A percentile compares a stretch with the other conserved stretches of the same genome.
phyloP scores from a whole-genome alignment of 768 basidiomycete genomes.

The Mycena rebaudengoi region DNA sequence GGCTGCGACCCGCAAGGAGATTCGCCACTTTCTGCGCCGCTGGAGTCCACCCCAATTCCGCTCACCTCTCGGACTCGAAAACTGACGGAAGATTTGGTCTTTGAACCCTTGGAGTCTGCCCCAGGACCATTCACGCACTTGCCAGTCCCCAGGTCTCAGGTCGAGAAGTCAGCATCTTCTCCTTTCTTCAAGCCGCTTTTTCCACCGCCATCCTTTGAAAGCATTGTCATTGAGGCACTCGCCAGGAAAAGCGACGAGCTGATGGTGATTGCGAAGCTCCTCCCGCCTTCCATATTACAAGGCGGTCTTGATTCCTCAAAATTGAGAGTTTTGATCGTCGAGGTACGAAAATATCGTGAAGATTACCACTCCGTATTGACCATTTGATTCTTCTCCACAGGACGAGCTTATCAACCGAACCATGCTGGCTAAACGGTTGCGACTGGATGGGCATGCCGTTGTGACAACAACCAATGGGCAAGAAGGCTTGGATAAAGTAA shows the following conservation, averaged over 20 bases:
- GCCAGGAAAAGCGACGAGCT: too few relatives aligned
- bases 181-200: conserved; percentile 46
- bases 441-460: conserved; percentile 71
- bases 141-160: too few relatives aligned
- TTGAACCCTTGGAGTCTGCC: too few relatives aligned
- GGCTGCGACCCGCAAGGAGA: conserved; percentile 44
- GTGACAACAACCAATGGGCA: conserved; percentile 77
- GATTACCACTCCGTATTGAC: background rate
- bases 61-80: conserved; percentile 27
- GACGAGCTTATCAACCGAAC: conserved; percentile 80
- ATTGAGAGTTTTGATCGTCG: conserved; percentile 69
- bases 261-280: too few relatives aligned
- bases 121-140: too few relatives aligned
- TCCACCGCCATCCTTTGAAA: conserved; percentile 35
- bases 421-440: conserved; percentile 74
- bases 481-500: conserved; percentile 70
- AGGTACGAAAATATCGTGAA: conserved; percentile 58
- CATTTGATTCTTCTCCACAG: conserved; percentile 36
- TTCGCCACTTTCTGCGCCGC: conserved; percentile 29
- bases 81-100: too few relatives aligned
- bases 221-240: conserved; percentile 9
- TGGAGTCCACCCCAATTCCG: conserved; percentile 26
- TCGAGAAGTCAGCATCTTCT: conserved; percentile 35
- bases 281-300: too few relatives aligned
- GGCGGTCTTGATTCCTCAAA: conserved; percentile 33